Base-by-base conservation (phyloP, 1,139 yeast genomes). In the Eremothecium coryli region DNA sequence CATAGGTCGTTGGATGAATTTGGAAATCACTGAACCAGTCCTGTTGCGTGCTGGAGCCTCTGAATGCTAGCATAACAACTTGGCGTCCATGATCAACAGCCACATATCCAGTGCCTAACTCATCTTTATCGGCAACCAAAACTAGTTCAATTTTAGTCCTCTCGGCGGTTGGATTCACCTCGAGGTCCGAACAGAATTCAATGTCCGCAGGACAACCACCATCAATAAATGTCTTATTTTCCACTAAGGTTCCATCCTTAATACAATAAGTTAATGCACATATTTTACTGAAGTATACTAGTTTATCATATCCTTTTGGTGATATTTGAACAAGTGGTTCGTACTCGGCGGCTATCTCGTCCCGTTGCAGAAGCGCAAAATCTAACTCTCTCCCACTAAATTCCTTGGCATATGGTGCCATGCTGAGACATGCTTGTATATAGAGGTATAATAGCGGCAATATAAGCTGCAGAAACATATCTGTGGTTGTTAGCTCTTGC, bases 21-120 rank as follows among this genome's bases (percentile, higher is more conserved):
- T 65, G 64, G 31, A 75, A 55, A 56, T 76, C 76, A 26, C 72
- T 64, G 13, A 65, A 41, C 75, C 81, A 70, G 46, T 78, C 88
- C 28, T 68, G 62, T 7, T 61, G 53, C 4, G 78, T 65, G 1
- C 73, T 62, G 0, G 81, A 71, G 2, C 85, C 84, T 53, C 82
- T 64, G 39, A 75, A 71, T 1, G 49, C 49, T 24, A 23, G 58
- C 63, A 40, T 71, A 46, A 37, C 66, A 38, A 20, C 77, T 54
- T 42, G 62, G 51, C 37, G 62, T 48, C 4, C 73, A 38, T 53
- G 57, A 33, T 56, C 60, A 1, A 54, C 56, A 18, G 56, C 46
- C 5, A 56, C 45, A 37, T 45, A 53, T 2, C 65, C 82, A 1
- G 77, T 65, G 0, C 82, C 78, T 6, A 72, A 63, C 26, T 67